phyloP scores from a whole-genome alignment of 768 basidiomycete species.

The Termitomyces sp. region DNA sequence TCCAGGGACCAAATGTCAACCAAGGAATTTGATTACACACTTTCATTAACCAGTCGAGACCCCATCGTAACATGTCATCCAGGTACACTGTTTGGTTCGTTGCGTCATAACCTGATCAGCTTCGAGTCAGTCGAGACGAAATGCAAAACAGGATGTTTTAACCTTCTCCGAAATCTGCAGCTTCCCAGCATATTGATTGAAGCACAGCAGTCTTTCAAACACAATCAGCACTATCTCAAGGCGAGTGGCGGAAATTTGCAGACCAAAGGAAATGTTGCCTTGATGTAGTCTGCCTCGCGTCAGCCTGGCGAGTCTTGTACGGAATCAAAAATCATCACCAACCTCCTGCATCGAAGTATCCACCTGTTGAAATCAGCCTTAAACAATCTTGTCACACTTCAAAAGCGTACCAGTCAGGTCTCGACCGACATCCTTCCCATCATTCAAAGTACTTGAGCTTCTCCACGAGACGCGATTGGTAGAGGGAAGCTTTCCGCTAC shows the following conservation, averaged over 20 bases:
- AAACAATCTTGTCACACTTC: not conserved
- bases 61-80: conserved; percentile 89
- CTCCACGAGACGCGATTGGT: conserved; percentile 82
- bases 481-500: conserved; percentile 67
- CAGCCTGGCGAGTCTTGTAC: not conserved
- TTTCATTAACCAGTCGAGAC: conserved; percentile 89
- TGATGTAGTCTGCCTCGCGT: conserved; percentile 67
- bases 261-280: conserved; percentile 81
- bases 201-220: conserved; percentile 63
- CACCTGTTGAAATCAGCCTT: conserved; percentile 31
- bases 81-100: conserved; percentile 88
- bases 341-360: conserved; percentile 94
- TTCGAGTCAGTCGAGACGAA: not conserved
- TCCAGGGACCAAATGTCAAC: not conserved
- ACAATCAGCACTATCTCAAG: conserved; percentile 4
- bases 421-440: conserved; percentile 68
- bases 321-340: conserved; percentile 14
- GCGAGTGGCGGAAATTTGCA: conserved; percentile 14
- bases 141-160: conserved; percentile 1
- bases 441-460: conserved; percentile 72
- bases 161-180: conserved; percentile 79
- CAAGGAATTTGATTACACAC: conserved; percentile 30
- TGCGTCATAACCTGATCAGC: conserved; percentile 57
- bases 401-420: conserved; percentile 59
- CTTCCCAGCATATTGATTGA: conserved; percentile 90